Evolutionary conservation across 2,329 filamentous ascomycete species (phyloP).

Genomic region (Amesomyces nigricolor): DNA sequence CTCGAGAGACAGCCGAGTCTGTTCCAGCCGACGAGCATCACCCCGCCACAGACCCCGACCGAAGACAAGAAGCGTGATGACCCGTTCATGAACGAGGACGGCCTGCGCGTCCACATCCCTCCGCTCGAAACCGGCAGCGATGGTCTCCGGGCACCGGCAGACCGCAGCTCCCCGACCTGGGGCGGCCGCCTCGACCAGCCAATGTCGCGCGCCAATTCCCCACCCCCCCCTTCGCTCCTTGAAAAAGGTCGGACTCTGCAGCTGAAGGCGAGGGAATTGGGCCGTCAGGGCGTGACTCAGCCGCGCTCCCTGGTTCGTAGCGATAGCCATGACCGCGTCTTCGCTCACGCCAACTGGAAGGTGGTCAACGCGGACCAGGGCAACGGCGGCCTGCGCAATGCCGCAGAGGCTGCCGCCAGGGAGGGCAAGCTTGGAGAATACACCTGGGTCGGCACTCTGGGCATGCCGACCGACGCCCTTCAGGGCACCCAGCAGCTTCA

Average conservation of each 20-base stretch:
- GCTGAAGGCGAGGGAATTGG: constrained; percentile 52
- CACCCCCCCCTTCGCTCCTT: constrained; percentile 70
- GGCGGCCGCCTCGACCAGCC: constrained; percentile 72
- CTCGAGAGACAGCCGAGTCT: constrained; percentile 45
- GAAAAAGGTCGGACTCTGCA: constrained; percentile 54
- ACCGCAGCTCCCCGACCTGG: constrained; percentile 73
- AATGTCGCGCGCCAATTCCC: constrained; percentile 64
- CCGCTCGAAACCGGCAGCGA: constrained; percentile 32
- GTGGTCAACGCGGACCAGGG: constrained; percentile 83
- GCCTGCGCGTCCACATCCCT: constrained; percentile 50
- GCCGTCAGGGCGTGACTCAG: constrained; percentile 53
- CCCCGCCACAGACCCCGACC: constrained; percentile 51
- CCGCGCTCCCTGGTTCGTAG: constrained; percentile 48
- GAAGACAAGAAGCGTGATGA: constrained; percentile 42
- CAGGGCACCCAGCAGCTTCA: constrained; percentile 67
- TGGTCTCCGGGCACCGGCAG: constrained; percentile 59
- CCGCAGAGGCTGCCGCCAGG: constrained; percentile 70
- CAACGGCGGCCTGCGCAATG: constrained; percentile 87
- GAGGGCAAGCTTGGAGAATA: constrained; percentile 66
- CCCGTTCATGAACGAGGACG: constrained; percentile 54
- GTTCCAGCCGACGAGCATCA: constrained; percentile 42
- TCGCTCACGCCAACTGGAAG: constrained; percentile 74
- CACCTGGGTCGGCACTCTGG: constrained; percentile 87
- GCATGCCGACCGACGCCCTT: constrained; percentile 87
- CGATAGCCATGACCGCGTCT: constrained; percentile 62